A percentile compares a stretch with the other conserved stretches of the same genome.
Evolutionary conservation across 2,329 filamentous ascomycete genomes (phyloP).

Genomic region (Simplicillium sp.): DNA sequence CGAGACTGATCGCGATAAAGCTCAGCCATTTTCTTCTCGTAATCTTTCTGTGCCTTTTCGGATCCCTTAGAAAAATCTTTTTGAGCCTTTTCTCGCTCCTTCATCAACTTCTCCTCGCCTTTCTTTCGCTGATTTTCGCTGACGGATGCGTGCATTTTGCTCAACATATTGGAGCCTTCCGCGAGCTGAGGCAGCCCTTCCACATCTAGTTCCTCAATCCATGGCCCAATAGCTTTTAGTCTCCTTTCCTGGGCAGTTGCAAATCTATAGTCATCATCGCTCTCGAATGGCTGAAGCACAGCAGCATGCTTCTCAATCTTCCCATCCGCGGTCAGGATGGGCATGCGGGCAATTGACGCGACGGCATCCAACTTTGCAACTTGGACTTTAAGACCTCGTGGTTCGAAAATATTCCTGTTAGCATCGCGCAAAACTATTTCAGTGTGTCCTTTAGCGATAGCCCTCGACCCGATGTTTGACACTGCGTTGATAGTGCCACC

Average conservation of each 20-base stretch:
- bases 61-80: slow-evolving; percentile 1
- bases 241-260: slow-evolving; percentile 10
- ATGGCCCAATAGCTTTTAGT: slow-evolving; percentile 6
- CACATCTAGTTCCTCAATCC: slow-evolving; percentile 9
- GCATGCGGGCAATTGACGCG: slow-evolving; percentile 9
- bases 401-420: slow-evolving; percentile 9
- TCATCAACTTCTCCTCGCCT: slow-evolving; percentile 8
- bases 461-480: slow-evolving; percentile 5
- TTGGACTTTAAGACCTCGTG: slow-evolving; percentile 7
- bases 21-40: slow-evolving; percentile 3
- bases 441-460: slow-evolving; percentile 9
- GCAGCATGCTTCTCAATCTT: slow-evolving; percentile 6
- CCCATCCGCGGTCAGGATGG: slow-evolving; percentile 8
- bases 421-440: slow-evolving; percentile 8
- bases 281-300: slow-evolving; percentile 8
- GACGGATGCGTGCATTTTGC: slow-evolving; percentile 7
- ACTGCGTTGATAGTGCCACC: slow-evolving; percentile 5
- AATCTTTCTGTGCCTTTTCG: slow-evolving; percentile 1
- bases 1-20: not conserved
- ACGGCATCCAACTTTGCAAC: slow-evolving; percentile 11
- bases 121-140: slow-evolving; percentile 8
- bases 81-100: slow-evolving; percentile 6
- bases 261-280: not conserved
- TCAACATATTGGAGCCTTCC: slow-evolving; percentile 1
- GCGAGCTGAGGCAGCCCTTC: slow-evolving; percentile 4